Base-by-base conservation (phyloP, 495 filamentous ascomycete genomes). In the Lepraria neglecta region DNA sequence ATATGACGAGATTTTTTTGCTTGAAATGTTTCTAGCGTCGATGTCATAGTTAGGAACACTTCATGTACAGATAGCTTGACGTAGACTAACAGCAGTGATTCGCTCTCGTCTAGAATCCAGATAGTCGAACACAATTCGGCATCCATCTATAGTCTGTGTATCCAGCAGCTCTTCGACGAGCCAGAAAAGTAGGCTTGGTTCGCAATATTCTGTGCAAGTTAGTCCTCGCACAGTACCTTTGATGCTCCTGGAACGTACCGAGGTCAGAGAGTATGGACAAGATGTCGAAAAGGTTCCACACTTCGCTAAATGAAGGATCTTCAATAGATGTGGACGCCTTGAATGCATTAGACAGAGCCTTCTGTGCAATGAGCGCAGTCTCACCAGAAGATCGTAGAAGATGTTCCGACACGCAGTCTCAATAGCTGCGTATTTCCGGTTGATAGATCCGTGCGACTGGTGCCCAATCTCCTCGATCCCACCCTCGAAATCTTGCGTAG, bases 261-360 rank as follows among this genome's bases (percentile, higher is more conserved):
- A 80, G 76, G 67, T 99, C 92, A 58, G 91, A 91, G 66, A 94
- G 85, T 17, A 94, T 84, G 1, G 88, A 85, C 10, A 96, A 78
- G 45, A 96, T 84, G 72, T 99, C 94, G 55, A 99, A 81, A 17
- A 99, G 79, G 69, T 96, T 92, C 91, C 91, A 97, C 52, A 97
- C 83, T 56, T 84, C 76, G 50, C 89, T 86, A 65, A 96, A 95
- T 0, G 77, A 73, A 48, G 85, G 86, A 27, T 87, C 82, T 45
- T 88, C 79, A 62, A 95, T 95, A 6, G 84, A 78, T 15, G 79
- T 87, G 17, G 79, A 77, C 40, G 86, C 83, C 87, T 38, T 90
- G 67, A 44, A 50, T 58, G 54, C 21, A 60, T 70, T 64, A 71
- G 69, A 19, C 19, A 17, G 17, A 21, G 48, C 30, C 24, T 12